Percentiles rank a stretch among this genome's conserved stretches.
phyloP scores from a whole-genome alignment of 331 rosid species.

The Acacia concinna region DNA sequence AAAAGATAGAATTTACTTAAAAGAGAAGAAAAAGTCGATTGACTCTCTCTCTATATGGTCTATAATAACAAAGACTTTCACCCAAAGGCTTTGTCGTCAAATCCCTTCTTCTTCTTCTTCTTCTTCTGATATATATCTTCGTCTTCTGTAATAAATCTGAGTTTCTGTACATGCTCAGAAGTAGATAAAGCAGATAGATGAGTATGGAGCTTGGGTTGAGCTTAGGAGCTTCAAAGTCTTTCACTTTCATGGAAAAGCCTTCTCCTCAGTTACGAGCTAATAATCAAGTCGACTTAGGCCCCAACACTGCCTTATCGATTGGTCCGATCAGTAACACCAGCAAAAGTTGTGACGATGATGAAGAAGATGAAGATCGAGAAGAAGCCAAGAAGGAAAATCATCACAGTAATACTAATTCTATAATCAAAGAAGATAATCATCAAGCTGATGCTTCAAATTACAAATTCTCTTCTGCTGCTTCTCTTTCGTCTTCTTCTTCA shows the following conservation, averaged over 20 bases:
- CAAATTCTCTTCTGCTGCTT: neutral
- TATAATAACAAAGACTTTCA: constrained; percentile 5
- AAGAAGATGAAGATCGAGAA: neutral
- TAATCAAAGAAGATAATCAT: neutral
- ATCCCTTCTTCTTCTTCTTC: neutral
- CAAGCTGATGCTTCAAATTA: neutral
- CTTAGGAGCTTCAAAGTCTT: constrained; percentile 44
- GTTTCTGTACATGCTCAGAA: neutral
- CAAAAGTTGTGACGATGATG: neutral
- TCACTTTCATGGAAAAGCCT: neutral
- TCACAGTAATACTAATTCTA: neutral
- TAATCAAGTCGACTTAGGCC: constrained; percentile 16
- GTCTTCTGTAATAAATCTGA: neutral
- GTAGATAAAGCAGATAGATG: constrained; percentile 3
- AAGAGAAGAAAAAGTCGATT: neutral
- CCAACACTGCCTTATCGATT: constrained; percentile 47
- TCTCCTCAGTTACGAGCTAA: neutral
- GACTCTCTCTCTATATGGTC: neutral
- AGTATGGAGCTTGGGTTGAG: constrained; percentile 59
- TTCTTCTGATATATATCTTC: too few species aligned
- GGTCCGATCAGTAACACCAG: constrained; percentile 24
- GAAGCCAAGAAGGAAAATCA: neutral
- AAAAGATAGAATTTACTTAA: neutral
- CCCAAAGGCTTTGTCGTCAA: neutral
- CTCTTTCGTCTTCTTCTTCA: neutral